Evolutionary conservation across 108 stramenopile genomes (phyloP).

Genomic region (Seminavis robusta): DNA sequence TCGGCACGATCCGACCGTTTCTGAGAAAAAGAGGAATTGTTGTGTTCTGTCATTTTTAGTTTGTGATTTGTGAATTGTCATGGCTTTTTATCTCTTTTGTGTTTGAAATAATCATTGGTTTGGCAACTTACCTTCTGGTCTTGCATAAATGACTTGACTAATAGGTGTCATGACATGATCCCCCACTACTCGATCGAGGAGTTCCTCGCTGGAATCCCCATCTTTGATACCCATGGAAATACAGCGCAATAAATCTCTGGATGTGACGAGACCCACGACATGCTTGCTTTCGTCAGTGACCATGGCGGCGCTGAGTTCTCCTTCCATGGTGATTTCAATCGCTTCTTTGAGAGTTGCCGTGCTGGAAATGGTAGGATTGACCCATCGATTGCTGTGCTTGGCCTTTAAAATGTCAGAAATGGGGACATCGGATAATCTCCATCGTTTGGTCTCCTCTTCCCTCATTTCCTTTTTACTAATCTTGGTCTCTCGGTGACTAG

Average conservation of each 20-base stretch:
- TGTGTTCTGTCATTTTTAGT: too few relatives aligned
- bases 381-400: conserved; percentile 81
- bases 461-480: too few relatives aligned
- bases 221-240: conserved; percentile 64
- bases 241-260: conserved; percentile 75
- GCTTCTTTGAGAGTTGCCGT: conserved; percentile 63
- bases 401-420: conserved; percentile 75
- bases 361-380: conserved; percentile 63
- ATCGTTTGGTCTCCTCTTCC: too few relatives aligned
- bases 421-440: conserved; percentile 32
- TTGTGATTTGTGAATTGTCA: too few relatives aligned
- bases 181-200: conserved; percentile 40
- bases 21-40: too few relatives aligned
- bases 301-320: conserved; percentile 80
- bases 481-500: too few relatives aligned
- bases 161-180: conserved; percentile 81
- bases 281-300: conserved; percentile 46
- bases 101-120: too few relatives aligned
- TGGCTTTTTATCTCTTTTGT: too few relatives aligned
- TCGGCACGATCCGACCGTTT: conserved; percentile 83
- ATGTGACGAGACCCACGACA: conserved; percentile 72
- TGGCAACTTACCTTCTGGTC: too few relatives aligned
- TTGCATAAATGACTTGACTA: conserved; percentile 74
- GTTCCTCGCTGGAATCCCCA: conserved; percentile 28
- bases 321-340: conserved; percentile 62